A percentile compares a stretch with the other conserved stretches of the same genome.
phyloP scores from a whole-genome alignment of 768 basidiomycete genomes.

The Cubamyces lactineus region DNA sequence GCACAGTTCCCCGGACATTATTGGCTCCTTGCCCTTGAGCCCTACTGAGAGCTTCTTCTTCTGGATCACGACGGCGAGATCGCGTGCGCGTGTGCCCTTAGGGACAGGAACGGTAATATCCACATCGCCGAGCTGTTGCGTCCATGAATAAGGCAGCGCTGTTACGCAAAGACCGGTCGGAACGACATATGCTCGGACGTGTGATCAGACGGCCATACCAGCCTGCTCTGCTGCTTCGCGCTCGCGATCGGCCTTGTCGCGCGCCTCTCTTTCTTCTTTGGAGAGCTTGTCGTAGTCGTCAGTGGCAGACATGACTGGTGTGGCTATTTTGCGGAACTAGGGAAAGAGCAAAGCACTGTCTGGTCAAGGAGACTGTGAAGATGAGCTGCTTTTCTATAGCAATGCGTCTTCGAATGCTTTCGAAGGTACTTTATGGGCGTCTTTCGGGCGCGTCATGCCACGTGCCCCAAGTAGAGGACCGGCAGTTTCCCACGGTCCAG shows the following conservation, averaged over 20 bases:
- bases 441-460: conserved; percentile 13
- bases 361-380: not conserved
- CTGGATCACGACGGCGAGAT: conserved; percentile 72
- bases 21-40: conserved; percentile 82
- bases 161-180: conserved; percentile 21
- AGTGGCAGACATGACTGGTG: conserved; percentile 34
- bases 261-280: conserved; percentile 71
- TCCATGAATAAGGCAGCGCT: conserved; percentile 94
- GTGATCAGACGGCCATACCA: conserved; percentile 48
- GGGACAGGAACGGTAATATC: conserved; percentile 85
- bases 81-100: conserved; percentile 80
- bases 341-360: conserved; percentile 34
- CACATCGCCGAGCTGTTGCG: conserved; percentile 85
- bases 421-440: conserved; percentile 2
- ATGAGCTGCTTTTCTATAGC: not conserved
- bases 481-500: conserved; percentile 13
- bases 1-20: conserved; percentile 89
- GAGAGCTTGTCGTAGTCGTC: conserved; percentile 78
- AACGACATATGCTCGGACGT: conserved; percentile 28
- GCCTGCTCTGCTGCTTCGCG: conserved; percentile 83
- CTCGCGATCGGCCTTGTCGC: conserved; percentile 68
- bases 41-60: conserved; percentile 85
- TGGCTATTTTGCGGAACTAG: conserved; percentile 23
- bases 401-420: not conserved
- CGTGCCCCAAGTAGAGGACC: conserved; percentile 11